A percentile compares a stretch with the other conserved stretches of the same genome.
phyloP scores from a whole-genome alignment of 345 rosid genomes.

The Lumnitzera racemosa region DNA sequence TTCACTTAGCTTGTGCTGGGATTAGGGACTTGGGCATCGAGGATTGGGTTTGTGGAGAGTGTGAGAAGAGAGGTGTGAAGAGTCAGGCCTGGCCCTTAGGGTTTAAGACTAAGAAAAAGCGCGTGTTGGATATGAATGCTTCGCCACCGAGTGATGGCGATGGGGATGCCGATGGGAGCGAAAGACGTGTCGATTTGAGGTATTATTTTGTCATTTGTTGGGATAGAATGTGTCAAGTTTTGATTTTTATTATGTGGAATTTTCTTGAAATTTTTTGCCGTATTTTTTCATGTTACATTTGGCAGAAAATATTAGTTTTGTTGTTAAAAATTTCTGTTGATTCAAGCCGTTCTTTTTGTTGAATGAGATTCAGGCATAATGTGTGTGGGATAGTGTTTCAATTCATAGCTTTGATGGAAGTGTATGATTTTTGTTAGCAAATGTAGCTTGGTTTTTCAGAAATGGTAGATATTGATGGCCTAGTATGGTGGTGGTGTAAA shows the following conservation, averaged over 20 bases:
- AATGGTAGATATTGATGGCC: no score
- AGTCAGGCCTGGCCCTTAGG: slow-evolving; percentile 87
- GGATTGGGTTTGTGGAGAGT: slow-evolving; percentile 84
- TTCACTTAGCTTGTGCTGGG: slow-evolving; percentile 55
- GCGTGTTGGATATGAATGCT: slow-evolving; percentile 78
- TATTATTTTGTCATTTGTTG: slow-evolving; percentile 5
- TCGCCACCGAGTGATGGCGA: slow-evolving; percentile 83
- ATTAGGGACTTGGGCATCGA: slow-evolving; percentile 16
- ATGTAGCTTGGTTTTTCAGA: no score
- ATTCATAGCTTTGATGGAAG: no score
- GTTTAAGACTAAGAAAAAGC: slow-evolving; percentile 54
- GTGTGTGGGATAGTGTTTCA: no score
- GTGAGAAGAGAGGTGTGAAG: slow-evolving; percentile 45
- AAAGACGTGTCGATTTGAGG: slow-evolving; percentile 46
- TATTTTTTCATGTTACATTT: background rate
- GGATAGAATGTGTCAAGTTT: background rate
- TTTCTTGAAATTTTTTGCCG: background rate
- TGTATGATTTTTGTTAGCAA: no score
- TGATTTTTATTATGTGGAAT: background rate
- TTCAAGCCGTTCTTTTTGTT: background rate
- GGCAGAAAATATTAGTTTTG: no score
- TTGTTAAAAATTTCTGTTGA: background rate
- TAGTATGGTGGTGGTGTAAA: no score
- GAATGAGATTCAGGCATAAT: no score
- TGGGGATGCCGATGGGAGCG: slow-evolving; percentile 31